Evolutionary conservation across 352 stramenopile genomes (phyloP), one percentile per base, ranked within the genome.

Genomic region (Globisporangium rhizosaccharum): DNA sequence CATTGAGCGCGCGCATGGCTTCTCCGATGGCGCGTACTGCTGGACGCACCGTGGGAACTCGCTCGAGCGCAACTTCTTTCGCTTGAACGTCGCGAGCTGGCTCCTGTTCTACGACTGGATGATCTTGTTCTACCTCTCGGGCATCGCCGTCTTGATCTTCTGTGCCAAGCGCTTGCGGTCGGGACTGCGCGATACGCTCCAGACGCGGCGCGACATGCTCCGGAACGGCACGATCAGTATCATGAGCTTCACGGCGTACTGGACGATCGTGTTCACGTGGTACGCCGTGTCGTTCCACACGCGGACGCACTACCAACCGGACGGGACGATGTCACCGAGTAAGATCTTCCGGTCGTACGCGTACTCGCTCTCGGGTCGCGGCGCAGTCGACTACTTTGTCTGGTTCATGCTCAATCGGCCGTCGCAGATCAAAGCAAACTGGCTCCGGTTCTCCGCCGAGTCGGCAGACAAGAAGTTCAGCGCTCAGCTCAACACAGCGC

Each of bases 401-500:
- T 94, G 84, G 84, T 94, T 94, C 58, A 91, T 89, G 75, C 84
- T 91, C 63, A 94, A 94, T 62, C 65, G 63, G 15, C 82, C 84
- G 6, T 75, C 71, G 36, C 44, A 74, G n/a, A 76, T 92, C 39
- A 66, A 63, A 0, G 51, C 51, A 11, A 72, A 87, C 51, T 94
- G 85, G 85, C 79, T 94, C 26, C 66, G 76, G 52, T 92, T 90
- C 41, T 78, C 82, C 7, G 68, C 76, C n/a, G 82, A 91, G 53
- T 90, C 80, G 9, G 82, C 77, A 0, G 84, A 93, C 58, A 89
- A 84, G 41, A 85, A 92, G 57, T 88, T 90, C 44, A 90, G 79
- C 28, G 84, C 87, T 3, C 88, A 96, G 61, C 72, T 96, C 49
- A 96, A 96, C 62, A 89, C 76, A 17, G 82, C 87, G 53, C 68